Conservation (phyloP, 2,329 filamentous ascomycete genomes). For the Claviceps africana region DNA sequence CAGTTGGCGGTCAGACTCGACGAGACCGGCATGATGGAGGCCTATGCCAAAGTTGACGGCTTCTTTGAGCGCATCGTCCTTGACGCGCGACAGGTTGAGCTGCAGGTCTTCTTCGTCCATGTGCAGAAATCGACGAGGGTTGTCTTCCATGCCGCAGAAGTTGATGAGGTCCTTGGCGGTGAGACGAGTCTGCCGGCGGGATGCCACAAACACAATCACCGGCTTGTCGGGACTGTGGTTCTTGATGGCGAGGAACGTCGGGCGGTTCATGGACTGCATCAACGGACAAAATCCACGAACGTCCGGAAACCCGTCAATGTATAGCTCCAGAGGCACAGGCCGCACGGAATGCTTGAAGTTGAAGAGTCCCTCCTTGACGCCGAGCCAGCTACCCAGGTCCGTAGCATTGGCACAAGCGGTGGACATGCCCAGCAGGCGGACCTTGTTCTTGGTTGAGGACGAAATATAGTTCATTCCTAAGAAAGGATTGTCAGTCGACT, state of each 20-base stretch:
- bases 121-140: constrained; percentile 78
- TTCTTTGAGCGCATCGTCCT: constrained; percentile 84
- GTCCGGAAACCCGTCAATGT: constrained; percentile 94
- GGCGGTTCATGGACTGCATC: constrained; percentile 98
- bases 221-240: constrained; percentile 92
- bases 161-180: constrained; percentile 96
- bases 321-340: constrained; percentile 88
- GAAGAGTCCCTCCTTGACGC: constrained; percentile 88
- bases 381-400: constrained; percentile 90
- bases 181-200: constrained; percentile 81
- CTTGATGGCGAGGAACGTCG: constrained; percentile 92
- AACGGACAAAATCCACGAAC: constrained; percentile 89
- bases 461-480: constrained; percentile 96
- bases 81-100: constrained; percentile 74
- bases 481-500: neutral
- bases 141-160: constrained; percentile 95
- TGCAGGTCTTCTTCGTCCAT: constrained; percentile 94
- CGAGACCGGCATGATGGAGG: constrained; percentile 88
- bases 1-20: constrained; percentile 83
- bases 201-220: constrained; percentile 96
- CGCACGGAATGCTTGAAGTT: constrained; percentile 97
- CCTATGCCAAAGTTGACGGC: constrained; percentile 96
- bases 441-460: constrained; percentile 76
- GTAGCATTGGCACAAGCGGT: constrained; percentile 93
- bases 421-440: constrained; percentile 94